These are phyloP conservation scores for Cordyceps tenuipes DNA, from an alignment of 2,329 filamentous ascomycete species.

Conservation along the genomic window DNA sequence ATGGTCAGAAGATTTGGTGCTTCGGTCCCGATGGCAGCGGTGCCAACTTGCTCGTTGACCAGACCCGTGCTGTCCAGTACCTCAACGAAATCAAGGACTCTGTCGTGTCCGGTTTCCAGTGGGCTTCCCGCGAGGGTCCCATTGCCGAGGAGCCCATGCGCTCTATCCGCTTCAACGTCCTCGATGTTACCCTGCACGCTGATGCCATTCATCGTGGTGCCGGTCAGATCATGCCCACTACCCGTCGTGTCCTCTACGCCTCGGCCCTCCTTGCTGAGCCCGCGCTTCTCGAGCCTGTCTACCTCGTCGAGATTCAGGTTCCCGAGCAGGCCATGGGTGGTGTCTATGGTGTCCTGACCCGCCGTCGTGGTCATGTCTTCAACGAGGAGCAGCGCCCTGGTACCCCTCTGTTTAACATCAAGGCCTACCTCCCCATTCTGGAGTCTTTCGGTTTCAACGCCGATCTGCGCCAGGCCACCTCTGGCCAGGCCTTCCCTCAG, in stretches of 20 bases:
- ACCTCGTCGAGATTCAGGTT: constrained; percentile 98
- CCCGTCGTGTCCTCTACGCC: constrained; percentile 96
- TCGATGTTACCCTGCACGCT: constrained; percentile 98
- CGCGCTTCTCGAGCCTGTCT: constrained; percentile 90
- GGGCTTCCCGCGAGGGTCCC: constrained; percentile 96
- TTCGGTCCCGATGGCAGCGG: constrained; percentile 97
- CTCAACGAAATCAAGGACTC: constrained; percentile 99
- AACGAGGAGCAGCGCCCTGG: constrained; percentile 95
- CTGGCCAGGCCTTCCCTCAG: constrained; percentile 98
- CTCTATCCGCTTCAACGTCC: constrained; percentile 94
- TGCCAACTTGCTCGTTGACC: constrained; percentile 97
- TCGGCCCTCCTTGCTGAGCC: constrained; percentile 85
- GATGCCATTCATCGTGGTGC: constrained; percentile 99
- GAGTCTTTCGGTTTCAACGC: constrained; percentile 99
- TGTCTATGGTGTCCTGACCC: constrained; percentile 98
- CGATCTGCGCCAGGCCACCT: constrained; percentile 88
- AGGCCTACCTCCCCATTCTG: constrained; percentile 92
- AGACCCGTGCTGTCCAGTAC: constrained; percentile 99
- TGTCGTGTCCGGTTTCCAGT: constrained; percentile 99
- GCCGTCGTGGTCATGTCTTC: constrained; percentile 98
- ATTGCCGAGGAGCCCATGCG: constrained; percentile 98
- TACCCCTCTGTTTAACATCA: constrained; percentile 99
- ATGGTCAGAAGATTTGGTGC: constrained; percentile 99
- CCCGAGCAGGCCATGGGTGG: constrained; percentile 98
- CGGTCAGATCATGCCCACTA: constrained; percentile 96